Percentiles rank a stretch among this genome's conserved stretches.
phyloP scores from a whole-genome alignment of 2,329 filamentous ascomycete species.

The Zymoseptoria tritici region DNA sequence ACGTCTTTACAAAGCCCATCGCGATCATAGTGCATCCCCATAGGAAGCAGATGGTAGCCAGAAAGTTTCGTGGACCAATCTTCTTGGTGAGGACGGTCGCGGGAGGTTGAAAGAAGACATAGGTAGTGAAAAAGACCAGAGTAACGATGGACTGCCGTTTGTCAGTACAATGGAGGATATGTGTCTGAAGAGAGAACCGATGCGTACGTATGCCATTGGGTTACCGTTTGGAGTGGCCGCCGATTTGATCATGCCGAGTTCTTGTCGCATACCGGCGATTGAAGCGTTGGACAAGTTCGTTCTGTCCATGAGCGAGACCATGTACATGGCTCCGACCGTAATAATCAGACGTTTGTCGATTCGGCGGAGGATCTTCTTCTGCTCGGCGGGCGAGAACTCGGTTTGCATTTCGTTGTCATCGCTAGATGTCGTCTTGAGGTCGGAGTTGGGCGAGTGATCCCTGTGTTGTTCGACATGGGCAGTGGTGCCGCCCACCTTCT shows the following conservation, averaged over 20 bases:
- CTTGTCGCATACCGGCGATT: conserved; percentile 54
- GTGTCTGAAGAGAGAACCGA: too few species aligned
- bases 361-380: conserved; percentile 52
- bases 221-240: neutral
- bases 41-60: conserved; percentile 32
- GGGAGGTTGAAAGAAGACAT: conserved; percentile 62
- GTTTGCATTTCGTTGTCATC: conserved; percentile 2
- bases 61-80: conserved; percentile 41
- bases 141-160: conserved; percentile 52
- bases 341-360: conserved; percentile 51
- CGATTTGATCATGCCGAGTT: conserved; percentile 20
- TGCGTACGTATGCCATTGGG: conserved; percentile 9
- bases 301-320: conserved; percentile 44
- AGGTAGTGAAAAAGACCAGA: conserved; percentile 64
- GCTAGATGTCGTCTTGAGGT: neutral
- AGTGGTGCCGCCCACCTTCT: conserved; percentile 6
- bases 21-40: conserved; percentile 55
- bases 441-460: conserved; percentile 1
- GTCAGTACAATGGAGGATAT: conserved; percentile 9
- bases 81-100: conserved; percentile 60
- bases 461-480: conserved; percentile 6
- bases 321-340: conserved; percentile 32
- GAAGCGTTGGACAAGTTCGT: conserved; percentile 67
- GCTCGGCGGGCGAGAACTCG: conserved; percentile 18
- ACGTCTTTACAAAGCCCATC: conserved; percentile 54